A percentile compares a stretch with the other conserved stretches of the same genome.
Conservation (phyloP, 2,329 filamentous ascomycete species). For the Leptodontidium sp. region DNA sequence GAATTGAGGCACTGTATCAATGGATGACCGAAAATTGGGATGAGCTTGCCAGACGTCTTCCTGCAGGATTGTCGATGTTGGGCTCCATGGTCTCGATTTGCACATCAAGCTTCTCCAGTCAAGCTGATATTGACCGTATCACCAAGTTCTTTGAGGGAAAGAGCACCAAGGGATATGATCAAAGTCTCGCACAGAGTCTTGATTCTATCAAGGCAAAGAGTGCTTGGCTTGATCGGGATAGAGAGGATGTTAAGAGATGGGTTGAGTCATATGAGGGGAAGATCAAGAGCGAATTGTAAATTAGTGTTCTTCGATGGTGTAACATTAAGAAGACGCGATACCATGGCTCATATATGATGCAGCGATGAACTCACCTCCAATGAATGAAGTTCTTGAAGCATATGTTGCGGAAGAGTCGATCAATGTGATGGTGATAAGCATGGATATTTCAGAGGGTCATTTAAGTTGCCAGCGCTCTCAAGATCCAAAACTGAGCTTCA, state of each 20-base stretch:
- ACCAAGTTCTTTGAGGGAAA: constrained; percentile 82
- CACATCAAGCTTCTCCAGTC: constrained; percentile 80
- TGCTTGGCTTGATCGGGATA: constrained; percentile 80
- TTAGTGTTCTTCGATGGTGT: background rate
- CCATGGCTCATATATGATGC: background rate
- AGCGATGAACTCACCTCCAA: background rate
- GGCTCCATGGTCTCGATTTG: constrained; percentile 84
- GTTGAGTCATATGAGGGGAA: constrained; percentile 63
- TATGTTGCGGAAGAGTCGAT: background rate
- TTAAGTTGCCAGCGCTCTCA: background rate
- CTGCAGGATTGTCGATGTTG: constrained; percentile 86
- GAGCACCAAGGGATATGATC: constrained; percentile 88
- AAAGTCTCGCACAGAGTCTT: constrained; percentile 86
- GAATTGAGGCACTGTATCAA: constrained; percentile 80
- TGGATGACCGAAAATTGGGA: constrained; percentile 94
- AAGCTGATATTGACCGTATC: constrained; percentile 78
- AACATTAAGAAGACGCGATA: background rate
- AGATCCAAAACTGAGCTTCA: no score
- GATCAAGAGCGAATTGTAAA: constrained; percentile 46
- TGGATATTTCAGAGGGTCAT: background rate
- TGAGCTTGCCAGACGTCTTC: constrained; percentile 79
- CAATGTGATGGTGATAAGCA: no score
- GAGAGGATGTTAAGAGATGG: constrained; percentile 78
- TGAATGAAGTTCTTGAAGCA: background rate
- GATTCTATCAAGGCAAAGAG: constrained; percentile 87